Percentiles rank a stretch among this genome's conserved stretches.
Evolutionary conservation across 2,329 filamentous ascomycete species (phyloP).

Genomic region (Pseudogymnoascus sp.): DNA sequence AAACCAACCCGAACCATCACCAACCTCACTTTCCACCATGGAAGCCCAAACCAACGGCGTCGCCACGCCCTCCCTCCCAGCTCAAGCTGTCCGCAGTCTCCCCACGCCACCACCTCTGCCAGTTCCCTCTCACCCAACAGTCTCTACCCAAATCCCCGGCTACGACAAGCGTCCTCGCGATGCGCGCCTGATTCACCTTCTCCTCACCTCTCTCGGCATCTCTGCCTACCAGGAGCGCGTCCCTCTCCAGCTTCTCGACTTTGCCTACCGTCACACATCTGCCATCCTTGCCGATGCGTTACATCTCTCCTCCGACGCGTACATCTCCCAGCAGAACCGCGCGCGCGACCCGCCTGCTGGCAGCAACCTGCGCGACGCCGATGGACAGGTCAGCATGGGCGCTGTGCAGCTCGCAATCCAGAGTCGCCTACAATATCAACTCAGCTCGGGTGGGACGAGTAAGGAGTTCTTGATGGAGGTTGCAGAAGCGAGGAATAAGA

Average conservation of each 20-base stretch:
- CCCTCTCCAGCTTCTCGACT: constrained; percentile 74
- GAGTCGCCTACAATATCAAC: constrained; percentile 60
- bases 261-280: constrained; percentile 74
- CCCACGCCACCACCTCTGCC: constrained; percentile 17
- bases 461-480: constrained; percentile 73
- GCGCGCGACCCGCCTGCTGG: constrained; percentile 26
- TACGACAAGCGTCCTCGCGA: constrained; percentile 58
- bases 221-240: constrained; percentile 75
- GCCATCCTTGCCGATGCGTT: constrained; percentile 63
- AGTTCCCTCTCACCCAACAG: constrained; percentile 25
- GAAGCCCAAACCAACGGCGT: constrained; percentile 47
- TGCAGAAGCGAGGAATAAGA: constrained; percentile 61
- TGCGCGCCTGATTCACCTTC: constrained; percentile 68
- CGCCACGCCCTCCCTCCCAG: constrained; percentile 25
- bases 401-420: constrained; percentile 67
- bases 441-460: constrained; percentile 50
- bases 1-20: not conserved
- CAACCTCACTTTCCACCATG: constrained; percentile 11
- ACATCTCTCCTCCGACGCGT: constrained; percentile 61
- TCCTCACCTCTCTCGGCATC: constrained; percentile 71
- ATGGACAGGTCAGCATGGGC: constrained; percentile 47
- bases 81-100: constrained; percentile 16
- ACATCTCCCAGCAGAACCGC: constrained; percentile 37
- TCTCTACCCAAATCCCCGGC: constrained; percentile 27
- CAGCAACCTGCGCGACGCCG: constrained; percentile 24